Base-by-base conservation (phyloP, 2,329 filamentous ascomycete genomes). In the Myriosclerotinia scirpicola region DNA sequence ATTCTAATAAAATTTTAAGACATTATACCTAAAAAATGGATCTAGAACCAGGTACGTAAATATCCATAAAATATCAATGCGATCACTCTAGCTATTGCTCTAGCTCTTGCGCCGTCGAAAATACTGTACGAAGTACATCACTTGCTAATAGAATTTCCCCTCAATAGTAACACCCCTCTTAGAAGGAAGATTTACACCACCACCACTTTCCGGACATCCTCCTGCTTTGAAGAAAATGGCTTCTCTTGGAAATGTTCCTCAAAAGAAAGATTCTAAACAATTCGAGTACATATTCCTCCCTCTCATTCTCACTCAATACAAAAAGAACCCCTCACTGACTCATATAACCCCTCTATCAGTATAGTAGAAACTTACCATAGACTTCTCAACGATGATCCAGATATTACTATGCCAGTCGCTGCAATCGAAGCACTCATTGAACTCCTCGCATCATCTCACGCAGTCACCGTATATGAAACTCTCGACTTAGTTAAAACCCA, bases 361-460 rank as follows among this genome's bases (percentile, higher is more conserved):
- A 87, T 91, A 69, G 87, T 90, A 72, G 79, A 82, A 66, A 85
- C 86, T 56, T 91, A 91, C 80, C 83, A 85, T 73, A 79, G 82
- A 60, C 84, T 90, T 59, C 84, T 91, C 68, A 76, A 76, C 67
- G 83, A 85, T 62, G 93, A 98, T 77, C 84, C 90, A 14, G 91
- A 96, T 69, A 85, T 98, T 64, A 97, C 94, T 46, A 97, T 97
- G 87, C 93, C 95, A 70, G 91, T 99, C 65, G 95, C 95, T 26
- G 93, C 93, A 67, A 97, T 97, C 76, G 92, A 96, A 80, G 89
- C 93, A 38, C 85, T 99, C 68, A 95, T 98, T 72, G 87, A 90
- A 75, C 89, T 95, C 68, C 90, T 98, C 68, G 89, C 90, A 75
- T 85, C 90, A 70, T 90, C 89, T 55, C 88, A 89, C 69, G 89